phyloP scores from a whole-genome alignment of 208 protist species.

The Leishmania lainsoni region DNA sequence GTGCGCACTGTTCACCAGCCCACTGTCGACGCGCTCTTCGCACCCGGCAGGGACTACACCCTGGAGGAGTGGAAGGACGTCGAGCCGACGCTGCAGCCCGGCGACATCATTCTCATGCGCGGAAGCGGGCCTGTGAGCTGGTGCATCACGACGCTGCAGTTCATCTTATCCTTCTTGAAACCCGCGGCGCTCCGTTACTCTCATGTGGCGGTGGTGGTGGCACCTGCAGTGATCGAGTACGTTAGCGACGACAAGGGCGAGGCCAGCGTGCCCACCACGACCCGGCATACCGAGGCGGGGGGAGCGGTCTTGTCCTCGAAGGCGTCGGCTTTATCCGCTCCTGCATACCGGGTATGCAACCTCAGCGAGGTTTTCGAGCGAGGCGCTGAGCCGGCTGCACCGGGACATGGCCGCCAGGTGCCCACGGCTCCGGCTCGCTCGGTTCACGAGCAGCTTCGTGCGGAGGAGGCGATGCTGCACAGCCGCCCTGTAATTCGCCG shows the following conservation, averaged over 20 bases:
- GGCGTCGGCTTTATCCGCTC: neutral
- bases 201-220: constrained; percentile 84
- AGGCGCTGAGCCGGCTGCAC: neutral
- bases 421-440: neutral
- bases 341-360: constrained; percentile 15
- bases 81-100: constrained; percentile 73
- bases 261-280: neutral
- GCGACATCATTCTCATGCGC: constrained; percentile 78
- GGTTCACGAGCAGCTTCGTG: constrained; percentile 35
- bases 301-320: neutral
- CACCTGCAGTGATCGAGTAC: constrained; percentile 51
- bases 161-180: constrained; percentile 41
- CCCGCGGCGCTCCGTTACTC: constrained; percentile 74
- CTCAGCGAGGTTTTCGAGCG: constrained; percentile 14
- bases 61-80: constrained; percentile 71
- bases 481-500: constrained; percentile 32
- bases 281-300: neutral
- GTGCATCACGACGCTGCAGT: constrained; percentile 59
- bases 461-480: constrained; percentile 30
- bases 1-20: constrained; percentile 38
- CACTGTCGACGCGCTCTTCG: constrained; percentile 42
- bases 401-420: neutral
- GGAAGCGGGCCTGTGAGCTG: constrained; percentile 60
- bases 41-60: constrained; percentile 48
- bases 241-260: constrained; percentile 12